Evolutionary conservation across 306 rosid genomes (phyloP).

Genomic region (Biancaea sappan): DNA sequence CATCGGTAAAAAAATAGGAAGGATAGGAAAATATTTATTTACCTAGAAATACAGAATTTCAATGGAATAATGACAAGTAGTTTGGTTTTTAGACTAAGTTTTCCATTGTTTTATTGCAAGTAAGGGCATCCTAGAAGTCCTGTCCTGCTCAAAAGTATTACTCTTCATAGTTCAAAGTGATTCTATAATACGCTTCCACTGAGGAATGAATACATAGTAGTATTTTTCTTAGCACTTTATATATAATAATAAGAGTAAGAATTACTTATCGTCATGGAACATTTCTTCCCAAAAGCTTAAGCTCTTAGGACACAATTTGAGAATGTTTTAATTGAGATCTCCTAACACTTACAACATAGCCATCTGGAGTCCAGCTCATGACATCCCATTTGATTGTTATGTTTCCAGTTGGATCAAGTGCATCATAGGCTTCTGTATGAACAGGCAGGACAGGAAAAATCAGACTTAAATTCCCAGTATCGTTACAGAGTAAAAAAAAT

Average conservation of each 20-base stretch:
- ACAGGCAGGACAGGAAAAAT: slow-evolving; percentile 13
- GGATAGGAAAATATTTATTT: background rate
- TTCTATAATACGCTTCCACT: background rate
- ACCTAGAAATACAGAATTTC: background rate
- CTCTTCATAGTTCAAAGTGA: background rate
- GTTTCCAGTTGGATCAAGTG: slow-evolving; percentile 90
- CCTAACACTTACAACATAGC: slow-evolving; percentile 77
- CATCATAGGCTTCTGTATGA: slow-evolving; percentile 82
- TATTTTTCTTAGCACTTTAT: background rate
- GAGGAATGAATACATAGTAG: background rate
- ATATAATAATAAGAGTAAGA: slow-evolving; percentile 19
- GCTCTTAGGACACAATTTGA: background rate
- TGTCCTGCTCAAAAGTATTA: background rate
- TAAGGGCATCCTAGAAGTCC: background rate
- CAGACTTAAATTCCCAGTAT: background rate
- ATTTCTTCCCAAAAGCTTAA: background rate
- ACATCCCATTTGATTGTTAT: slow-evolving; percentile 95
- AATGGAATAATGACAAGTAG: background rate
- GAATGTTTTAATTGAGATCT: background rate
- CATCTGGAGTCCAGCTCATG: slow-evolving; percentile 87
- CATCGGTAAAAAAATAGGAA: background rate
- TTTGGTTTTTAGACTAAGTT: background rate
- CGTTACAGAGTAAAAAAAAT: background rate
- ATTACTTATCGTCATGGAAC: background rate
- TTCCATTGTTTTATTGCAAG: slow-evolving; percentile 4